These are phyloP conservation scores for Saccharomycopsis crataegensis DNA, from an alignment of 1,139 yeast genomes.

Conservation along the genomic window DNA sequence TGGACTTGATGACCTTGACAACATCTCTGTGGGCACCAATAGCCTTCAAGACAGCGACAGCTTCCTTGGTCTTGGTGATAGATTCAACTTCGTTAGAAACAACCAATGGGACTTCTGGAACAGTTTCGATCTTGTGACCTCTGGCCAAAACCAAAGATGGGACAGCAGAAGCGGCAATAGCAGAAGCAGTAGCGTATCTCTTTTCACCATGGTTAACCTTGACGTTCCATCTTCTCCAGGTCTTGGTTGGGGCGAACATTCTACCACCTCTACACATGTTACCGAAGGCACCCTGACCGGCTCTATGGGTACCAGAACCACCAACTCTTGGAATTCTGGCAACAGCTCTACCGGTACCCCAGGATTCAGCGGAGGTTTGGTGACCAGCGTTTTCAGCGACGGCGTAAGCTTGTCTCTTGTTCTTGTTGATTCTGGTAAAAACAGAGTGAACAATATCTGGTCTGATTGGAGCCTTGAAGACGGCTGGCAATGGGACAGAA, in stretches of 20 bases:
- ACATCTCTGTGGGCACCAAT: conserved; percentile 99
- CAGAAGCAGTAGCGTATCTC: conserved; percentile 99
- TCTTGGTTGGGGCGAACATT: conserved; percentile 99
- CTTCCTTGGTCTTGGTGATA: conserved; percentile 95
- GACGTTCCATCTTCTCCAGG: conserved; percentile 99
- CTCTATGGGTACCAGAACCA: conserved; percentile 99
- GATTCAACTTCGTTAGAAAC: conserved; percentile 91
- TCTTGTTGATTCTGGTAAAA: conserved; percentile 97
- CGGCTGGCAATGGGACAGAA: conserved; percentile 94
- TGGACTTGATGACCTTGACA: conserved; percentile 96
- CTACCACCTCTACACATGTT: conserved; percentile 99
- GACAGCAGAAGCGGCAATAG: conserved; percentile 98
- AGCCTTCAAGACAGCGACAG: conserved; percentile 96
- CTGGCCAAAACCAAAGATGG: conserved; percentile 98
- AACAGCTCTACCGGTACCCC: conserved; percentile 99
- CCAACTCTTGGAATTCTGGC: conserved; percentile 99
- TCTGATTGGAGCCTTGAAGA: conserved; percentile 99
- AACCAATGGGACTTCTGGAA: conserved; percentile 98
- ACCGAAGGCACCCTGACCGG: conserved; percentile 99
- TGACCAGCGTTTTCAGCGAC: conserved; percentile 99
- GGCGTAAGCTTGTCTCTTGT: conserved; percentile 99
- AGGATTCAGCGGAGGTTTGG: conserved; percentile 99
- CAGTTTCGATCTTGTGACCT: conserved; percentile 99
- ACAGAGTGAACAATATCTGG: conserved; percentile 99
- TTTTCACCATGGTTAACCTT: conserved; percentile 99